A percentile compares a stretch with the other conserved stretches of the same genome.
phyloP scores from a whole-genome alignment of 768 basidiomycete species.

The Pleurotus platypus region DNA sequence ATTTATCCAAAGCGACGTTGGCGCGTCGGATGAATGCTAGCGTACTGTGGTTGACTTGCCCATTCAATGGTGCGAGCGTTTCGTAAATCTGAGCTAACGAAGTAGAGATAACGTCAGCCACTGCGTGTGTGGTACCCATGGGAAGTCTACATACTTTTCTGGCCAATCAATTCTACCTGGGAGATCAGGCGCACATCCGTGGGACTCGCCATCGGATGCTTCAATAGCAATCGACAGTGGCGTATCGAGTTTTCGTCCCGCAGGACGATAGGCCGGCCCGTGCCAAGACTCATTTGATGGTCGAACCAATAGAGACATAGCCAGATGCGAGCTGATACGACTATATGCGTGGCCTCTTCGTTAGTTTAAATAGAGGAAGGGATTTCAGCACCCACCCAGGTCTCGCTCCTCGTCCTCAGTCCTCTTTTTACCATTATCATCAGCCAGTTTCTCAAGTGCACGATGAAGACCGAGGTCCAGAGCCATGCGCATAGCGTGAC shows the following conservation, averaged over 20 bases:
- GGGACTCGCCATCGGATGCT: slow-evolving; percentile 82
- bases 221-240: slow-evolving; percentile 77
- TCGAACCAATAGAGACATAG: slow-evolving; percentile 88
- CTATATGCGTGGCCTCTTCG: slow-evolving; percentile 29
- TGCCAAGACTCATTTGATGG: slow-evolving; percentile 83
- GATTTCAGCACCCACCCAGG: slow-evolving; percentile 49
- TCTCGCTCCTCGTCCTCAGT: slow-evolving; percentile 85
- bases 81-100: slow-evolving; percentile 86
- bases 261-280: slow-evolving; percentile 85
- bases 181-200: slow-evolving; percentile 89
- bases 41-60: slow-evolving; percentile 82
- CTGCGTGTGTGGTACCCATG: not conserved
- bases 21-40: slow-evolving; percentile 86
- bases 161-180: slow-evolving; percentile 84
- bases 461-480: slow-evolving; percentile 90
- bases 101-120: not conserved
- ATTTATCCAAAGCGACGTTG: slow-evolving; percentile 81
- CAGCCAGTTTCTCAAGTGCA: slow-evolving; percentile 87
- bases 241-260: slow-evolving; percentile 86
- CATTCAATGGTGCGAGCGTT: slow-evolving; percentile 80
- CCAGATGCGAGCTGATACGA: slow-evolving; percentile 93
- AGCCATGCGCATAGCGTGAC: slow-evolving; percentile 96
- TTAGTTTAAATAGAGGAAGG: slow-evolving; percentile 7
- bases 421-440: slow-evolving; percentile 53
- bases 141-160: slow-evolving; percentile 67